phyloP scores from a whole-genome alignment of 2,329 filamentous ascomycete genomes.

The Epichloe uncinata region DNA sequence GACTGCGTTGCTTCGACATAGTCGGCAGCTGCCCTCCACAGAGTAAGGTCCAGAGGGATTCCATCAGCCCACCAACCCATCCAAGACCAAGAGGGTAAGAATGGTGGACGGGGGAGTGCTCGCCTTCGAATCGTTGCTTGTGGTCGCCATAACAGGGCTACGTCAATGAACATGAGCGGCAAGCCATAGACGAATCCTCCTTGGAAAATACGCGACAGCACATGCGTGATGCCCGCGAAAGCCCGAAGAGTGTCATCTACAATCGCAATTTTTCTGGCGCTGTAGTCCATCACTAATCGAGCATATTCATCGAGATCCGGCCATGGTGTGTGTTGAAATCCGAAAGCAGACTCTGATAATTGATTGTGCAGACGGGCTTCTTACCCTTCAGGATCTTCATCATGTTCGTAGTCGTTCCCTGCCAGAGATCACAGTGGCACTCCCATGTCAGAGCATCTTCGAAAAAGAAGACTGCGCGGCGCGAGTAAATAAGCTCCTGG shows the following conservation, averaged over 20 bases:
- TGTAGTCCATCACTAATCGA: conserved; percentile 30
- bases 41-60: conserved; percentile 26
- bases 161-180: conserved; percentile 32
- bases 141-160: conserved; percentile 31
- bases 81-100: conserved; percentile 33
- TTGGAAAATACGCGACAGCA: conserved; percentile 27
- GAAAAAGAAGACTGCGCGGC: conserved; percentile 30
- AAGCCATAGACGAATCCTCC: conserved; percentile 32
- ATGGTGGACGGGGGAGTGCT: conserved; percentile 22
- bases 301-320: conserved; percentile 33
- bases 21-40: conserved; percentile 30
- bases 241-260: conserved; percentile 30
- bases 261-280: conserved; percentile 23
- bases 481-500: conserved; percentile 29
- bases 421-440: conserved; percentile 32
- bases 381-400: conserved; percentile 20
- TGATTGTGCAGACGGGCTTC: conserved; percentile 19
- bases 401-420: conserved; percentile 19
- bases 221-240: conserved; percentile 28
- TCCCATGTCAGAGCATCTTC: conserved; percentile 30
- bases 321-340: conserved; percentile 28
- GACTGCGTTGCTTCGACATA: conserved; percentile 26
- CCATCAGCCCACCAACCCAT: conserved; percentile 35
- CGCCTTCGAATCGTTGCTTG: conserved; percentile 28
- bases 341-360: conserved; percentile 21